A percentile compares a stretch with the other conserved stretches of the same genome.
These are phyloP conservation scores for Debaryomyces coudertii DNA, from an alignment of 1,139 yeast species.

Conservation along the genomic window DNA sequence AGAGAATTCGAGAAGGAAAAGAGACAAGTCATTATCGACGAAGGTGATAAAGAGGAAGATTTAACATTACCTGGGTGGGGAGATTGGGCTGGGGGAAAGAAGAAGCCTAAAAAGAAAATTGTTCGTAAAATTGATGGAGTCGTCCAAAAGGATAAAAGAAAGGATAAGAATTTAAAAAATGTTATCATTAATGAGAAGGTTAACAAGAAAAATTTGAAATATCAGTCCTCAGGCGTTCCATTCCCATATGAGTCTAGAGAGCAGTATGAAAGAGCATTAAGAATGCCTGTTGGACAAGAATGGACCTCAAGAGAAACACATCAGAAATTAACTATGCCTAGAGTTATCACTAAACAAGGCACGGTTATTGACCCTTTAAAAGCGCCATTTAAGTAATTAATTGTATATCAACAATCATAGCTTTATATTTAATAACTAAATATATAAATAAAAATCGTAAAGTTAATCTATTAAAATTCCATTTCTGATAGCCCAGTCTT, in stretches of 20 bases:
- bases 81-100: constrained; percentile 69
- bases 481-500: constrained; percentile 78
- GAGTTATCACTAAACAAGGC: constrained; percentile 85
- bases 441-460: constrained; percentile 5
- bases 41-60: constrained; percentile 87
- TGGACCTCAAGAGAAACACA: constrained; percentile 91
- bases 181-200: constrained; percentile 90
- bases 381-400: constrained; percentile 59
- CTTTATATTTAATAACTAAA: neutral
- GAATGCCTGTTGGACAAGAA: constrained; percentile 98
- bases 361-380: constrained; percentile 87
- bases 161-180: constrained; percentile 72
- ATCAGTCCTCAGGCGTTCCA: constrained; percentile 86
- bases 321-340: constrained; percentile 87
- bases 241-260: constrained; percentile 92
- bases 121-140: constrained; percentile 76
- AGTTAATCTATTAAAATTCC: constrained; percentile 62
- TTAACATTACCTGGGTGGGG: constrained; percentile 96
- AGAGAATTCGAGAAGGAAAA: constrained; percentile 80
- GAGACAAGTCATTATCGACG: constrained; percentile 65
- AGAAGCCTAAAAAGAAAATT: constrained; percentile 62
- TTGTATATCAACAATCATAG: neutral
- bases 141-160: constrained; percentile 67
- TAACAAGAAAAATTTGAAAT: constrained; percentile 81
- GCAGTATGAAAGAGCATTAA: constrained; percentile 89